These are phyloP conservation scores for Malus hybrid DNA, from an alignment of 331 rosid species.

Conservation along the genomic window DNA sequence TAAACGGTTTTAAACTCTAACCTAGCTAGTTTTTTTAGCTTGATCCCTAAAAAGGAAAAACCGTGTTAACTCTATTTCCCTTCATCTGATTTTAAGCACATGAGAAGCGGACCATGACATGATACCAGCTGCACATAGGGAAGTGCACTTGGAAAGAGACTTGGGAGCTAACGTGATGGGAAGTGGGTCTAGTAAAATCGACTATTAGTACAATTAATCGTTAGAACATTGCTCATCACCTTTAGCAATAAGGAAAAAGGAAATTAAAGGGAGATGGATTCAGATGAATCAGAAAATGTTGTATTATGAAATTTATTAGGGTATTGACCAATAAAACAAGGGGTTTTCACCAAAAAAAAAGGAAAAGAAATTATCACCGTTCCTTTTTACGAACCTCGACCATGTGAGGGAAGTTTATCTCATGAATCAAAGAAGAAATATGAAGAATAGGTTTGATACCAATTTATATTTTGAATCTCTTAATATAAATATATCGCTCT, in stretches of 20 bases:
- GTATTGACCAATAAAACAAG: too few species aligned
- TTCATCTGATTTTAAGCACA: neutral
- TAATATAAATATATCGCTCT: too few species aligned
- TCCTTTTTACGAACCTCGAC: too few species aligned
- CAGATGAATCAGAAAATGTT: neutral
- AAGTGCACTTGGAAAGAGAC: slow-evolving; percentile 28
- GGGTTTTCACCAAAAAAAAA: too few species aligned
- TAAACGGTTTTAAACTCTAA: too few species aligned
- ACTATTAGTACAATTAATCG: slow-evolving; percentile 9
- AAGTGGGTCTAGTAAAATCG: slow-evolving; percentile 19
- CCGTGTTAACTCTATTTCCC: neutral
- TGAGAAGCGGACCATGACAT: slow-evolving; percentile 1
- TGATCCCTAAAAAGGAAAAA: neutral
- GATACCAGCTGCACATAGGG: neutral
- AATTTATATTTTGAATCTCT: too few species aligned
- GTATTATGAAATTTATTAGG: neutral
- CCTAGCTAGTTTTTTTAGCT: too few species aligned
- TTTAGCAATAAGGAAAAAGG: neutral
- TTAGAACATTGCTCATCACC: slow-evolving; percentile 6
- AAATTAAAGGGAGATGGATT: neutral
- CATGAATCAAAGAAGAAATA: too few species aligned
- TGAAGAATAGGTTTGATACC: too few species aligned
- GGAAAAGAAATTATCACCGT: too few species aligned
- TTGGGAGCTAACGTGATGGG: neutral
- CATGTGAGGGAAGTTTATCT: too few species aligned